Conservation (phyloP, 2,329 filamentous ascomycete genomes). For the Cercospora canescens region DNA sequence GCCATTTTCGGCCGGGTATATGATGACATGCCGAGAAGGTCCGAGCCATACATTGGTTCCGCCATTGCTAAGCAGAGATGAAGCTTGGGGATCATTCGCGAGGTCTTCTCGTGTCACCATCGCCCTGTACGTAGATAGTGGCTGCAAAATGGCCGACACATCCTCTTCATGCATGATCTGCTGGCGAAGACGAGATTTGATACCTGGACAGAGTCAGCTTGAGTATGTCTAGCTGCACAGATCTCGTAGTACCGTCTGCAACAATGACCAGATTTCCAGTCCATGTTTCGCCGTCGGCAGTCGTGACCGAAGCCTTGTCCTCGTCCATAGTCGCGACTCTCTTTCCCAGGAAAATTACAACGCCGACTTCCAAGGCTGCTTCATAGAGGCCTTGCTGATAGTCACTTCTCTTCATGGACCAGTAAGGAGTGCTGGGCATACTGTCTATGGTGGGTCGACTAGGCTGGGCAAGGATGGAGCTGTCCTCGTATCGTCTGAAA, state of each 20-base stretch:
- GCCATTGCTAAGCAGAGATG: neutral
- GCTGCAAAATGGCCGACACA: conserved; percentile 5
- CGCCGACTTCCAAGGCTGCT: neutral
- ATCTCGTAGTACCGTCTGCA: conserved; percentile 5
- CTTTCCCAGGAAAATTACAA: conserved; percentile 1
- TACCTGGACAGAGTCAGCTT: conserved; percentile 3
- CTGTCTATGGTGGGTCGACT: neutral
- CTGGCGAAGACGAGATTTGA: conserved; percentile 9
- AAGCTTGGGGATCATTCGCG: neutral
- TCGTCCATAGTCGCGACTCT: neutral
- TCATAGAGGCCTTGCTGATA: conserved; percentile 9
- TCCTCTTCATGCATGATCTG: conserved; percentile 1
- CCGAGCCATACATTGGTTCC: conserved; percentile 6
- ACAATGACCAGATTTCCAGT: conserved; percentile 1
- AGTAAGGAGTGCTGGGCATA: neutral
- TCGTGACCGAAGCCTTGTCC: neutral
- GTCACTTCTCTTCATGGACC: conserved; percentile 8
- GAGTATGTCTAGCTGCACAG: neutral
- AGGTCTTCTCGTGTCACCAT: conserved; percentile 4
- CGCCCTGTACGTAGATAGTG: conserved; percentile 4
- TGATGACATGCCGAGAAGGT: conserved; percentile 6
- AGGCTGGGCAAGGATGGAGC: neutral
- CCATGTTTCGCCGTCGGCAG: neutral
- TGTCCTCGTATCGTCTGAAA: conserved; percentile 6
- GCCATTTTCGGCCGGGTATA: conserved; percentile 6